Conservation (phyloP, 163 green algal genomes). For the Chlorella variabilis region DNA sequence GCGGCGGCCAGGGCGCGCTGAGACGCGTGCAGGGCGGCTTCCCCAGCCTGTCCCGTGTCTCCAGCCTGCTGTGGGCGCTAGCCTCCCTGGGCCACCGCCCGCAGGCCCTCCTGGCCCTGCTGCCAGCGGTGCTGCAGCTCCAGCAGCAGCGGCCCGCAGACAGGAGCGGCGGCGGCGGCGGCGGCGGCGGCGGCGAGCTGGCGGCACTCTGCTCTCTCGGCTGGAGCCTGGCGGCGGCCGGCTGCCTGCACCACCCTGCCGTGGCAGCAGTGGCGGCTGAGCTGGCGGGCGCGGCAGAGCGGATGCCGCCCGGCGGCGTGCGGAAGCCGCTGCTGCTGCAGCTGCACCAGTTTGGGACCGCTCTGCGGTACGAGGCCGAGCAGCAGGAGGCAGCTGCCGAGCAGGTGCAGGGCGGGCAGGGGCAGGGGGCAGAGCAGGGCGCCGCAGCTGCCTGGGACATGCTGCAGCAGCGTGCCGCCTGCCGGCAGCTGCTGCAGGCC, state of each 20-base stretch:
- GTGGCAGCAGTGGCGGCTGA: background rate
- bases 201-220: background rate
- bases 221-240: slow-evolving; percentile 13
- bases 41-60: background rate
- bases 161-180: background rate
- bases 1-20: background rate
- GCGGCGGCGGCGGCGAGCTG: no score
- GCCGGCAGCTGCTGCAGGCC: background rate
- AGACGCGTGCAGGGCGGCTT: background rate
- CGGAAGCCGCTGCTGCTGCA: background rate
- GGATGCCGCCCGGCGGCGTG: background rate
- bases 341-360: slow-evolving; percentile 28
- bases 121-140: background rate
- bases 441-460: background rate
- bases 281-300: background rate
- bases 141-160: background rate
- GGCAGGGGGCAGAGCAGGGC: background rate
- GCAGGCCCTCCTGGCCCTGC: background rate
- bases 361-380: background rate
- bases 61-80: slow-evolving; percentile 11
- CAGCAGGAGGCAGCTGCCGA: background rate
- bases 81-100: slow-evolving; percentile 9
- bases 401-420: background rate
- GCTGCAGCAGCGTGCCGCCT: background rate
- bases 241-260: slow-evolving; percentile 1